These are phyloP conservation scores for Talaromyces marneffei DNA, from an alignment of 2,329 filamentous ascomycete genomes.

Conservation along the genomic window DNA sequence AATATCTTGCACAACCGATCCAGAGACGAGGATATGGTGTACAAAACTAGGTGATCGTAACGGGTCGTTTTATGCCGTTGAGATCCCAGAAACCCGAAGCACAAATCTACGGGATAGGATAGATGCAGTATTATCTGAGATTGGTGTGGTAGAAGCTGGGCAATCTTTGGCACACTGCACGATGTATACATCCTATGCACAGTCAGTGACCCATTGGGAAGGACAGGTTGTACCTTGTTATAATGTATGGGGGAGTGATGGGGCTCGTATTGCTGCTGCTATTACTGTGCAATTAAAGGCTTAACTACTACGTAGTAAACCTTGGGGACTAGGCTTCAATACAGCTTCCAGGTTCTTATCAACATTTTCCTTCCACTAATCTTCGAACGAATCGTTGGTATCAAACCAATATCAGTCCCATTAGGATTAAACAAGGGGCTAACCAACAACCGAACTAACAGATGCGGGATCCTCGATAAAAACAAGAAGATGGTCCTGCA, in stretches of 20 bases:
- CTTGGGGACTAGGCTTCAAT: too few relatives aligned
- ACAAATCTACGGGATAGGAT: conserved; percentile 21
- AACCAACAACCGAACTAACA: conserved; percentile 8
- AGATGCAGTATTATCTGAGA: conserved; percentile 20
- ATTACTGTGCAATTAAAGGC: conserved; percentile 23
- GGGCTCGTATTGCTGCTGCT: conserved; percentile 30
- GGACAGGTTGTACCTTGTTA: conserved; percentile 40
- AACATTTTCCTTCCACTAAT: too few relatives aligned
- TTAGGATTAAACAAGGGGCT: conserved; percentile 10
- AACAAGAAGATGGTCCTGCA: conserved; percentile 24
- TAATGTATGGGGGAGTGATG: conserved; percentile 36
- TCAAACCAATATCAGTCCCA: not conserved
- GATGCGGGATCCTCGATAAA: conserved; percentile 19
- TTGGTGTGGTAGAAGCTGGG: not conserved
- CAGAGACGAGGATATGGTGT: conserved; percentile 16
- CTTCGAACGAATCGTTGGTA: too few relatives aligned
- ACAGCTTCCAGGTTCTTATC: too few relatives aligned
- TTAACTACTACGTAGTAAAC: too few relatives aligned
- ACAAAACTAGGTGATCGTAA: conserved; percentile 22
- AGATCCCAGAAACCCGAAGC: conserved; percentile 21
- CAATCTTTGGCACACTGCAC: conserved; percentile 24
- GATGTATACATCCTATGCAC: conserved; percentile 31
- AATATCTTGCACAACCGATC: conserved; percentile 16
- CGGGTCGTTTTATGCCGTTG: conserved; percentile 26
- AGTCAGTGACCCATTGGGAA: conserved; percentile 21